Base-by-base conservation (phyloP, 2,329 filamentous ascomycete species). In the Pseudocercospora fuligena region DNA sequence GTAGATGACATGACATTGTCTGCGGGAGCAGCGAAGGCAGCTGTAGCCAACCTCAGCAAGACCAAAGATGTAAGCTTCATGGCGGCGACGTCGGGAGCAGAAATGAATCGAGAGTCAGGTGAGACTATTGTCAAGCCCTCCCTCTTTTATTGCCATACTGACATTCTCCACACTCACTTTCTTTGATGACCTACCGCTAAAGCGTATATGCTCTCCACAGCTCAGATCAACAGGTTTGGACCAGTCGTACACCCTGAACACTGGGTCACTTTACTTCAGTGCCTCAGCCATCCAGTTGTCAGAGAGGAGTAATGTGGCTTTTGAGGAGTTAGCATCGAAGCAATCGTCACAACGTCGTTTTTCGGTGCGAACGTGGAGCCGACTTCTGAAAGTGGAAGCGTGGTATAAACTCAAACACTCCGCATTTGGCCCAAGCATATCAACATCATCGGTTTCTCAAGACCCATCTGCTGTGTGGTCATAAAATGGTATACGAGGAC, bases 21-120 rank as follows among this genome's bases (percentile, higher is more conserved):
- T 33, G 31, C 61, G n/a, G 53, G 61, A 16, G 54, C 61, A 23
- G 53, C 61, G 46, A 33, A 36, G 46, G 61, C 43, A 7, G 61
- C 46, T 12, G 61, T 46, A 11, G 61, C 54, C 49, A 64, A 54
- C 33, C 61, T 54, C 11, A 64, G 43, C 4, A 64, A 14, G 23
- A 64, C 23, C 12, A 40, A 16, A 11, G 56, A 16, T 21, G 16
- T 27, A 21, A 64, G 11, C 31, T 43, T 54, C 61, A 64, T 64
- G 53, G 27, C 51, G 53, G 36, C 14, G 21, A 47, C 19, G 40
- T 8, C 23, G 16, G 58, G 46, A 27, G 21, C 21, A 25, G 25
- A 16, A 29, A 54, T 6, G 49, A 54, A 54, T 31, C 21, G 25
- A 54, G 19, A 16, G 21, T 11, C 21, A 25, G 11, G 33, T 36